Conservation (phyloP, 176 grass and related monocot genomes). For the Stipa capillata region DNA sequence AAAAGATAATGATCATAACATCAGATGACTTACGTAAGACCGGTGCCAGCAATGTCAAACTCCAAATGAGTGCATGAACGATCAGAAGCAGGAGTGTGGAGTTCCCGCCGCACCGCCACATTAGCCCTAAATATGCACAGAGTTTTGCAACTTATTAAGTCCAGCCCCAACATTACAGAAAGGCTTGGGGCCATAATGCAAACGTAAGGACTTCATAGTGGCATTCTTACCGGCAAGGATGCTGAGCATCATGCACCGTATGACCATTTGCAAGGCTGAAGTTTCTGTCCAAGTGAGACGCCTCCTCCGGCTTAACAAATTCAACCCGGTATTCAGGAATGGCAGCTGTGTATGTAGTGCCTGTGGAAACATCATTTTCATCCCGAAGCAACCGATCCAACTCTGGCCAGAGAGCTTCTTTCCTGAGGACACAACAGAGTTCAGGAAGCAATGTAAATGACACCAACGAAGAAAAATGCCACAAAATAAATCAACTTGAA, state of each 20-base stretch:
- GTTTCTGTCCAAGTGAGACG: constrained; percentile 44
- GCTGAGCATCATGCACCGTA: constrained; percentile 72
- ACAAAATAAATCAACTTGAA: neutral
- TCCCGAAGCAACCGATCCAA: constrained; percentile 62
- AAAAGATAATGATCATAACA: neutral
- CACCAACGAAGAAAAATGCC: neutral
- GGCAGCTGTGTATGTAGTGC: constrained; percentile 64
- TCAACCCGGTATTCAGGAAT: constrained; percentile 82
- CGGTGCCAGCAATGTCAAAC: constrained; percentile 72
- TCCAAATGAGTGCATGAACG: constrained; percentile 86
- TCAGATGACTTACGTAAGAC: constrained; percentile 54
- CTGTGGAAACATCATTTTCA: constrained; percentile 46
- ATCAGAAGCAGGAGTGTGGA: constrained; percentile 77
- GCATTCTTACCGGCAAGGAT: constrained; percentile 66
- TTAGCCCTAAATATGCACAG: constrained; percentile 41
- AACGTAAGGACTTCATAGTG: neutral
- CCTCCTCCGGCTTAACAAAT: constrained; percentile 46
- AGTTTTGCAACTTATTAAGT: neutral
- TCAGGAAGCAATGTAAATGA: neutral
- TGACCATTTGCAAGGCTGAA: constrained; percentile 78
- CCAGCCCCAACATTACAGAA: neutral
- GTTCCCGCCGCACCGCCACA: constrained; percentile 58
- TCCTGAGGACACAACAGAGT: constrained; percentile 45
- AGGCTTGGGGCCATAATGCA: neutral
- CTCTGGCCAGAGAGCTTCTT: constrained; percentile 71